Base-by-base conservation (phyloP, 768 basidiomycete genomes). In the Panellus pusillus region DNA sequence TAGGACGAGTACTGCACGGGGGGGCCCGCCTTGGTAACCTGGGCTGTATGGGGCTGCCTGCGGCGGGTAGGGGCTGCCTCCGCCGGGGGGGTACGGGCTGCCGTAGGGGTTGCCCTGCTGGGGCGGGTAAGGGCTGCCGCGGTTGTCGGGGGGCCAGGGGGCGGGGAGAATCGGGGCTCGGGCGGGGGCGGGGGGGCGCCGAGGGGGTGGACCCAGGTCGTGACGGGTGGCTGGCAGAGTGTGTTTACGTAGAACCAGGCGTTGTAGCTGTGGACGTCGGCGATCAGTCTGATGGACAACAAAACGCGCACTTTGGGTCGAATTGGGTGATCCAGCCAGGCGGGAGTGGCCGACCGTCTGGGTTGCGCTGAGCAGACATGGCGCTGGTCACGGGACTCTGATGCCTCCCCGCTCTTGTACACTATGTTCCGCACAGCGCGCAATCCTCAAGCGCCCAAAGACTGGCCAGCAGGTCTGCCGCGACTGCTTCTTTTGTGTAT, bases 401-500 rank as follows among this genome's bases (percentile, higher is more conserved):
- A n/a, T n/a, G n/a, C n/a, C n/a, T n/a, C 88, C 93, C 2, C 81
- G 84, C 62, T 74, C 74, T 24, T 98, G 96, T 65, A 83, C 82
- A 2, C 76, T 97, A 13, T 93, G 93, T 68, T 70, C 80, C 14
- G 83, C 80, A 3, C 74, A 86, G 3, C 84, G 86, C 48, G 92
- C 97, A 0, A 94, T 98, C 63, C 70, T 99, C 38, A 95, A 91
- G 65, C 79, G 97, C 15, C 97, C 96, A 3, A 99, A 99, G 71
- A 99, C 95, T 1, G 93, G 93, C 0, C 95, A 98, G 66, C 93
- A 94, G 68, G 94, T 98, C 55, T 99, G 97, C 78, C 89, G 87
- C 69, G 85, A 89, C 36, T 99, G 97, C 68, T 97, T 95, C 73
- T 99, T 93, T 76, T 84, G 84, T 61, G 94, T 98, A 37, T 99